Evolutionary conservation across 2,329 filamentous ascomycete genomes (phyloP).

Genomic region (Pseudopyricularia cyperi): DNA sequence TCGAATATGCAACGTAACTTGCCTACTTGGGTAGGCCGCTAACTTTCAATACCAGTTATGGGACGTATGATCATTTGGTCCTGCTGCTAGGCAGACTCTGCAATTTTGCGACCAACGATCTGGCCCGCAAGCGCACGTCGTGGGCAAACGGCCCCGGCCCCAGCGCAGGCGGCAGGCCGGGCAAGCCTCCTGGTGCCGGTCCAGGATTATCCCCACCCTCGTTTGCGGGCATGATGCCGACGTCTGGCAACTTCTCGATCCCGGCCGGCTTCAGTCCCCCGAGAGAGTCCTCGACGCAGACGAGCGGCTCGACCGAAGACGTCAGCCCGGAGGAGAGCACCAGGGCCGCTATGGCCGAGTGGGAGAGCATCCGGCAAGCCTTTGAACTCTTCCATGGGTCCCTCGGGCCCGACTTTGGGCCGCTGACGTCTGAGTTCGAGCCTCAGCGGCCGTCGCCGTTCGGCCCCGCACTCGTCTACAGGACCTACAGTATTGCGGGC

Average conservation of each 20-base stretch:
- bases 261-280: slow-evolving; percentile 44
- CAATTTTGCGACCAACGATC: slow-evolving; percentile 66
- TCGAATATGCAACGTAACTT: background rate
- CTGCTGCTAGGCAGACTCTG: slow-evolving; percentile 69
- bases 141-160: slow-evolving; percentile 33
- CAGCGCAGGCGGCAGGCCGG: slow-evolving; percentile 11
- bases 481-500: slow-evolving; percentile 75
- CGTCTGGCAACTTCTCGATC: slow-evolving; percentile 32
- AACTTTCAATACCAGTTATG: slow-evolving; percentile 46
- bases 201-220: slow-evolving; percentile 25
- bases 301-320: slow-evolving; percentile 32
- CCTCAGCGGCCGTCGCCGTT: slow-evolving; percentile 60
- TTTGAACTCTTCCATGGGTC: slow-evolving; percentile 54
- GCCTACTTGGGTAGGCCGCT: slow-evolving; percentile 7
- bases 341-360: slow-evolving; percentile 61
- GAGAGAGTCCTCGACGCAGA: slow-evolving; percentile 25
- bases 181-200: slow-evolving; percentile 6
- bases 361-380: slow-evolving; percentile 59
- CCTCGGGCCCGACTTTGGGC: slow-evolving; percentile 64
- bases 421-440: slow-evolving; percentile 55
- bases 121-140: slow-evolving; percentile 62
- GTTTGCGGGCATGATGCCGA: slow-evolving; percentile 44
- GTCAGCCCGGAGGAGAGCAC: slow-evolving; percentile 51
- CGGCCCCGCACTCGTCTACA: slow-evolving; percentile 67
- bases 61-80: slow-evolving; percentile 77